These are phyloP conservation scores for Pilasporangium apinafurcum DNA, from an alignment of 352 stramenopile genomes.

Conservation along the genomic window DNA sequence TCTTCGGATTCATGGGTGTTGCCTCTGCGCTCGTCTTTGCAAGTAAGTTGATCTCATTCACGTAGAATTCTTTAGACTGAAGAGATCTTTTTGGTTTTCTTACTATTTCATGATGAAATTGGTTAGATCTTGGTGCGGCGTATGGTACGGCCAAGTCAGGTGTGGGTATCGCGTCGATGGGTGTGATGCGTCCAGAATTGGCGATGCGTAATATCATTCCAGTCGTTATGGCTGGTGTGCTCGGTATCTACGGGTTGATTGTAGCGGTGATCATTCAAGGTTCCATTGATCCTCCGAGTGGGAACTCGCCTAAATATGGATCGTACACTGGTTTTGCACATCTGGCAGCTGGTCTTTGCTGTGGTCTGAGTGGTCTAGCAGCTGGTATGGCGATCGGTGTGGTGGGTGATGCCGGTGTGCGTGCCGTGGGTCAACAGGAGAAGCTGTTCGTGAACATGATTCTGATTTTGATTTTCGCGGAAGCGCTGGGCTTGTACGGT, in stretches of 20 bases:
- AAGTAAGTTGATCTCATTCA: conserved; percentile 79
- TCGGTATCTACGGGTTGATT: conserved; percentile 96
- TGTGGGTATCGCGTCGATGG: conserved; percentile 95
- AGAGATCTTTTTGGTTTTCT: neutral
- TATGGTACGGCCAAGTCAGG: conserved; percentile 98
- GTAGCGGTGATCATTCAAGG: conserved; percentile 93
- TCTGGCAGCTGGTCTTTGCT: conserved; percentile 93
- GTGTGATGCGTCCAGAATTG: conserved; percentile 93
- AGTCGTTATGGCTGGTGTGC: conserved; percentile 97
- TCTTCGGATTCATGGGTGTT: conserved; percentile 99
- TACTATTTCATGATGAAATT: neutral
- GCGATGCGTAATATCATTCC: conserved; percentile 99
- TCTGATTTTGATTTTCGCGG: conserved; percentile 99
- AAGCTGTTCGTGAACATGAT: conserved; percentile 99
- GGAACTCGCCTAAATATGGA: conserved; percentile 76
- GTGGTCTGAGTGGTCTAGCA: conserved; percentile 89
- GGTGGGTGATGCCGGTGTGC: conserved; percentile 94
- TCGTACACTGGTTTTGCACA: conserved; percentile 94
- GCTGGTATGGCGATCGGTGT: conserved; percentile 95
- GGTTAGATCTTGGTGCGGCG: conserved; percentile 91
- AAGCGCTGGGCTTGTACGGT: conserved; percentile 96
- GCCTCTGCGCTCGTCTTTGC: conserved; percentile 91
- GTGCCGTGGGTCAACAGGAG: conserved; percentile 96
- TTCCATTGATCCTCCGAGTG: conserved; percentile 79
- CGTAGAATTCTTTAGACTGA: too few relatives aligned